phyloP scores from a whole-genome alignment of 2,329 filamentous ascomycete genomes.

The Fusarium sp. region DNA sequence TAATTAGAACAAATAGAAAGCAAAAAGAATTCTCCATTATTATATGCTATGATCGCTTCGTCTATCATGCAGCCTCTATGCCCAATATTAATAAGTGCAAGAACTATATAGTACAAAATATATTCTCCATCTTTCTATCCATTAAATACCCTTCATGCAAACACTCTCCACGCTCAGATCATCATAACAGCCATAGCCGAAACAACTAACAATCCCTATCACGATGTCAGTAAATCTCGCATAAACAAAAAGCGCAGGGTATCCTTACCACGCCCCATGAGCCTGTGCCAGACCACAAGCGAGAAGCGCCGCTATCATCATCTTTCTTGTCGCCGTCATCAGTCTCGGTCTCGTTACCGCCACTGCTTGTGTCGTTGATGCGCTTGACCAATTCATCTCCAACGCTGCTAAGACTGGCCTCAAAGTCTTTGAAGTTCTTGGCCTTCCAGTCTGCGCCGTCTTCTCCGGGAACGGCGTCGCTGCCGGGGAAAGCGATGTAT shows the following conservation, averaged over 20 bases:
- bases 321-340: not conserved
- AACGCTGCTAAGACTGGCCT: constrained; percentile 63
- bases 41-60: too few relatives aligned
- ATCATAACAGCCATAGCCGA: constrained; percentile 45
- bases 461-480: constrained; percentile 68
- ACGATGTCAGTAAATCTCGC: constrained; percentile 13
- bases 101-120: too few relatives aligned
- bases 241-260: not conserved
- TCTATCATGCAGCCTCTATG: too few relatives aligned
- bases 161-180: constrained; percentile 39
- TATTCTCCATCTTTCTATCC: not conserved
- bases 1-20: too few relatives aligned
- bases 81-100: too few relatives aligned
- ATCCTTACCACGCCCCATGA: constrained; percentile 15
- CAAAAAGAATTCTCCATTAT: too few relatives aligned
- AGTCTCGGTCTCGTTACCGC: not conserved
- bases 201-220: constrained; percentile 44
- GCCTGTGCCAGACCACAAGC: constrained; percentile 14
- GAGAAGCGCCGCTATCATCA: constrained; percentile 18
- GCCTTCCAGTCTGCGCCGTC: constrained; percentile 68
- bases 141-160: constrained; percentile 1
- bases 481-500: constrained; percentile 71
- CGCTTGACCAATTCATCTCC: constrained; percentile 65
- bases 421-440: constrained; percentile 62
- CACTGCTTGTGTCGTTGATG: constrained; percentile 39